Evolutionary conservation across 1,139 yeast species (phyloP), one percentile per base, ranked within the genome.

Genomic region (Candida freyschussii): DNA sequence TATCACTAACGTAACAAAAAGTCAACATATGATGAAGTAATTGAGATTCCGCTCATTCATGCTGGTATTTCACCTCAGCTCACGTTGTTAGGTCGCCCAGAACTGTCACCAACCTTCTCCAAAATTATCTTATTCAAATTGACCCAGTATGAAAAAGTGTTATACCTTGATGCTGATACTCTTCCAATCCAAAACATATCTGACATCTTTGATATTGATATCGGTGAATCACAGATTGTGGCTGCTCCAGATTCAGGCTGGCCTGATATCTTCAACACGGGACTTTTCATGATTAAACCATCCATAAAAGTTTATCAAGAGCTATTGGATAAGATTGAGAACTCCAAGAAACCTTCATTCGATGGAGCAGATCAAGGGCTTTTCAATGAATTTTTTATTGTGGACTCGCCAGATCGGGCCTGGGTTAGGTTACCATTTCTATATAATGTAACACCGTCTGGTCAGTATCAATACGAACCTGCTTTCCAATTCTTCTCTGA

Each of bases 291-390:
- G 7, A 60, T 84, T 26, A 68, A 67, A 25, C 96, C 96, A 2
- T 67, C 70, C 47, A 29, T 47, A 6, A 44, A 51, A 1, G 72
- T 68, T 27, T 80, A 65, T 48, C 44, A 59, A 4, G 62, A 65
- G 12, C 62, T 86, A 40, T 38, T 60, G 36, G 42, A 58, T 21
- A 59, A 67, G 35, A 64, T 69, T 29, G 43, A 43, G 7, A 28
- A 40, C 13, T 27, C 43, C 17, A 49, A 56, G 13, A 55, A 56
- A 12, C 63, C 69, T 13, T 75, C 91, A 0, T 85, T 87, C 52
- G 97, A 89, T 57, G 96, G 96, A 33, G 95, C 96, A 4, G 98
- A 91, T 57, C 97, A 91, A 59, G 97, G 97, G 9, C 65, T 91
- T 28, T 63, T 91, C 46, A 91, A 91, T 57, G 86, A 84, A 54